Evolutionary conservation across 2,329 filamentous ascomycete genomes (phyloP).

Genomic region (Trichoderma brevicompactum): DNA sequence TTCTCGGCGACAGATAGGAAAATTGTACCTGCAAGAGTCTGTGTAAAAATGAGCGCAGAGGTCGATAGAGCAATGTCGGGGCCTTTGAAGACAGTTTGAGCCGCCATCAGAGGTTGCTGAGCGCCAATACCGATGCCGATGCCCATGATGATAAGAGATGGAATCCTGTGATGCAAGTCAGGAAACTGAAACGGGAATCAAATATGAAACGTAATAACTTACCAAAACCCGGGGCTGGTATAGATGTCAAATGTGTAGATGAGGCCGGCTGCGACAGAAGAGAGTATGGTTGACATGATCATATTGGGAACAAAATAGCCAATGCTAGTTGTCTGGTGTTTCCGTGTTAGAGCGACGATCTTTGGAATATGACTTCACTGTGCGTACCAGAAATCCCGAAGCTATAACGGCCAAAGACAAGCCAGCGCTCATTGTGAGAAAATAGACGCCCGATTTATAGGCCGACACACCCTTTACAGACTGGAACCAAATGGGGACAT

Average conservation of each 20-base stretch:
- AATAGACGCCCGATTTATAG: slow-evolving; percentile 35
- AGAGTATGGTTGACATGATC: slow-evolving; percentile 40
- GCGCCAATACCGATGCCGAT: slow-evolving; percentile 43
- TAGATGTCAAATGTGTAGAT: slow-evolving; percentile 45
- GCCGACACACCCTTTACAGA: slow-evolving; percentile 45
- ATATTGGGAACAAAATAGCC: slow-evolving; percentile 50
- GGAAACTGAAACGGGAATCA: background rate
- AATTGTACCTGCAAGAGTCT: slow-evolving; percentile 21
- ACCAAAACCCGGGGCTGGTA: slow-evolving; percentile 33
- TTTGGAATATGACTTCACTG: background rate
- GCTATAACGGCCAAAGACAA: slow-evolving; percentile 34
- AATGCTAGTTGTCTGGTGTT: slow-evolving; percentile 24
- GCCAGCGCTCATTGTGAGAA: slow-evolving; percentile 30
- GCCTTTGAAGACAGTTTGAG: slow-evolving; percentile 27
- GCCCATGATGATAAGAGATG: slow-evolving; percentile 41
- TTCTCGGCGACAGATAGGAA: slow-evolving; percentile 29
- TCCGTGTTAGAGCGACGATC: background rate
- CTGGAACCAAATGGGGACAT: slow-evolving; percentile 47
- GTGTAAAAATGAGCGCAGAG: slow-evolving; percentile 25
- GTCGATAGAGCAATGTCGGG: slow-evolving; percentile 28
- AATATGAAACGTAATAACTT: background rate
- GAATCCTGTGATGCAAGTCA: background rate
- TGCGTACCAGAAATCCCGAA: background rate
- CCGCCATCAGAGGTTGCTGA: slow-evolving; percentile 37
- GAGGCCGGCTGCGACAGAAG: slow-evolving; percentile 43